phyloP scores from a whole-genome alignment of 257 asterid species.

The Paraleonurus japonicus region DNA sequence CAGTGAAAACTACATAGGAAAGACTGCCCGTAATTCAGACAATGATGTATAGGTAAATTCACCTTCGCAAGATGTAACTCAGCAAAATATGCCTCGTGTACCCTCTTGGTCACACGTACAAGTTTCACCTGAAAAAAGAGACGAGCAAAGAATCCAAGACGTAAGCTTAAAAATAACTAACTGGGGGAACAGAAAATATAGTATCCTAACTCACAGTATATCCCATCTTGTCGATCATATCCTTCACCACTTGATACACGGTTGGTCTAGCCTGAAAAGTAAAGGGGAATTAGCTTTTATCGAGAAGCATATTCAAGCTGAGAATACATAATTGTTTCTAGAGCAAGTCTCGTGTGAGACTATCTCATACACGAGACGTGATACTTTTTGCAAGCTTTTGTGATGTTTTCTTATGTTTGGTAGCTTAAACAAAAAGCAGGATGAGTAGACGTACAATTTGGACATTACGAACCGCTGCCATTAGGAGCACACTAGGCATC shows the following conservation, averaged over 20 bases:
- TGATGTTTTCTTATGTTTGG: not conserved
- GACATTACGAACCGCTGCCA: conserved; percentile 96
- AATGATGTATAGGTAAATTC: not conserved
- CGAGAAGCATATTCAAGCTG: not conserved
- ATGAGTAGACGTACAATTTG: conserved; percentile 64
- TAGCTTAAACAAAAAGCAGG: conserved; percentile 1
- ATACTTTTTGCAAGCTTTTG: no score
- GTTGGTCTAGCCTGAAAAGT: conserved; percentile 86
- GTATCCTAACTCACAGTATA: conserved; percentile 53
- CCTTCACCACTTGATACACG: conserved; percentile 86
- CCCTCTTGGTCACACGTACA: conserved; percentile 95
- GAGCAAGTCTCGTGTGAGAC: no score
- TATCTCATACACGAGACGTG: no score
- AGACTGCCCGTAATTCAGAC: not conserved
- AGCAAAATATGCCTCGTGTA: conserved; percentile 92
- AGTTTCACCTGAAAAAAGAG: conserved; percentile 64
- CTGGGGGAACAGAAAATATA: not conserved
- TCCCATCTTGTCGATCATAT: conserved; percentile 98
- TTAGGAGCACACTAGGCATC: conserved; percentile 94
- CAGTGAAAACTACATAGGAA: not conserved
- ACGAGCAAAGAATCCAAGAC: not conserved
- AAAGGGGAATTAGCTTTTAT: conserved; percentile 15
- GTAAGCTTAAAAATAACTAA: conserved; percentile 3
- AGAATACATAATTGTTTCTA: not conserved
- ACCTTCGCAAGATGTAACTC: conserved; percentile 84